These are phyloP conservation scores for Nicotiana sylvestris DNA, from an alignment of 257 asterid species.

Conservation along the genomic window DNA sequence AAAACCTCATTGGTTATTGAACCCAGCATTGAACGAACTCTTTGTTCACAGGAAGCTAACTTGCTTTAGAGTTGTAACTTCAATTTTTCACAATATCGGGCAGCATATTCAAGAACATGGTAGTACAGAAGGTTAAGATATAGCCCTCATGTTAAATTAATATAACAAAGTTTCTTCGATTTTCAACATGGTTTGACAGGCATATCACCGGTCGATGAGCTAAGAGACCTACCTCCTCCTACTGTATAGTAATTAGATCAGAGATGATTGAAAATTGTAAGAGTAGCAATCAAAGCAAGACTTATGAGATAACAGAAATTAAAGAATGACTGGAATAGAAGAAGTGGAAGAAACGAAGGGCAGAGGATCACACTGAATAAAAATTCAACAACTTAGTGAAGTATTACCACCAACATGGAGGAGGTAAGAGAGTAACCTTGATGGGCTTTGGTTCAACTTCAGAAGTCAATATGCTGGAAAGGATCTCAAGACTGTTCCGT, in stretches of 20 bases:
- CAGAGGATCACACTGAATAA: background rate
- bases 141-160: background rate
- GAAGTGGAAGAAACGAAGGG: background rate
- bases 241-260: background rate
- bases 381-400: background rate
- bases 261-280: background rate
- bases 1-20: background rate
- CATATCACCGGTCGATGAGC: background rate
- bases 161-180: background rate
- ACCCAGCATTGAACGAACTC: background rate
- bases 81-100: background rate
- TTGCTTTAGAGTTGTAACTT: background rate
- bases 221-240: slow-evolving; percentile 3
- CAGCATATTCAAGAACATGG: background rate
- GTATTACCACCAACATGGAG: slow-evolving; percentile 1
- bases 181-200: background rate
- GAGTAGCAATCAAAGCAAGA: background rate
- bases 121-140: background rate
- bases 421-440: slow-evolving; percentile 41
- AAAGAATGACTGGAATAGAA: background rate
- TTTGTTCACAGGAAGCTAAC: background rate
- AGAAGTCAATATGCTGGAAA: slow-evolving; percentile 76
- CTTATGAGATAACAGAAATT: background rate
- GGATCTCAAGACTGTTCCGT: slow-evolving; percentile 74
- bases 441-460: slow-evolving; percentile 58